These are phyloP conservation scores for Gymnopus androsaceus DNA, from an alignment of 1,284 basidiomycete species.

Conservation along the genomic window DNA sequence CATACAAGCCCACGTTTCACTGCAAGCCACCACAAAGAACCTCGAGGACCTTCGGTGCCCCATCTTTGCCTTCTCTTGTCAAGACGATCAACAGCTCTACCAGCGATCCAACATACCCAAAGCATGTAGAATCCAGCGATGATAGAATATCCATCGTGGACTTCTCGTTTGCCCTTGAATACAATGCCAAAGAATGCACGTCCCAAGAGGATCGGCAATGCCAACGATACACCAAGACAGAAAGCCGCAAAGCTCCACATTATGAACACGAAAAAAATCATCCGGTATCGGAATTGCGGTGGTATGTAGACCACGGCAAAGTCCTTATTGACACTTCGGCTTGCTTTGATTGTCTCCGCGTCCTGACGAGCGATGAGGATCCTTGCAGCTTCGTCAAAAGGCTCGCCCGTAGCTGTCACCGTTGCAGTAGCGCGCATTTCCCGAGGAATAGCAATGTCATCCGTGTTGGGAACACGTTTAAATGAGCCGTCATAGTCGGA, in stretches of 20 bases:
- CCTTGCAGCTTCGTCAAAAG: slow-evolving; percentile 60
- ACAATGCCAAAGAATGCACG: slow-evolving; percentile 67
- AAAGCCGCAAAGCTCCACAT: slow-evolving; percentile 75
- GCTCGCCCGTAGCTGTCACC: slow-evolving; percentile 63
- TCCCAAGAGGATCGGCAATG: slow-evolving; percentile 71
- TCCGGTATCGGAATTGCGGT: slow-evolving; percentile 71
- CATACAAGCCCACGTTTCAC: slow-evolving; percentile 67
- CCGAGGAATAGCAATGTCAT: slow-evolving; percentile 75
- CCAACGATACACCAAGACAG: slow-evolving; percentile 57
- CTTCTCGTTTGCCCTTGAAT: slow-evolving; percentile 41
- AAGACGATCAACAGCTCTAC: slow-evolving; percentile 59
- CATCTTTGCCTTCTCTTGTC: slow-evolving; percentile 69
- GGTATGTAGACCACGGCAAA: slow-evolving; percentile 87
- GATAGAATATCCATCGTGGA: slow-evolving; percentile 90
- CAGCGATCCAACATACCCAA: slow-evolving; percentile 67
- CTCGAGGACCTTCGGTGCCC: slow-evolving; percentile 53
- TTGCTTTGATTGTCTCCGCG: slow-evolving; percentile 65
- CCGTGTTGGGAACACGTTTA: slow-evolving; percentile 80
- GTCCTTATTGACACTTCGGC: slow-evolving; percentile 65
- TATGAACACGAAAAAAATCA: slow-evolving; percentile 67
- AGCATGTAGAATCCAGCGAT: slow-evolving; percentile 78
- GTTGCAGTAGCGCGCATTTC: slow-evolving; percentile 76
- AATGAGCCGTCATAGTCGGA: slow-evolving; percentile 57
- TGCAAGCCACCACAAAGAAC: slow-evolving; percentile 60
- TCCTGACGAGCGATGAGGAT: slow-evolving; percentile 67